phyloP scores from a whole-genome alignment of 495 filamentous ascomycete species.

The Bathelium albidoporum region DNA sequence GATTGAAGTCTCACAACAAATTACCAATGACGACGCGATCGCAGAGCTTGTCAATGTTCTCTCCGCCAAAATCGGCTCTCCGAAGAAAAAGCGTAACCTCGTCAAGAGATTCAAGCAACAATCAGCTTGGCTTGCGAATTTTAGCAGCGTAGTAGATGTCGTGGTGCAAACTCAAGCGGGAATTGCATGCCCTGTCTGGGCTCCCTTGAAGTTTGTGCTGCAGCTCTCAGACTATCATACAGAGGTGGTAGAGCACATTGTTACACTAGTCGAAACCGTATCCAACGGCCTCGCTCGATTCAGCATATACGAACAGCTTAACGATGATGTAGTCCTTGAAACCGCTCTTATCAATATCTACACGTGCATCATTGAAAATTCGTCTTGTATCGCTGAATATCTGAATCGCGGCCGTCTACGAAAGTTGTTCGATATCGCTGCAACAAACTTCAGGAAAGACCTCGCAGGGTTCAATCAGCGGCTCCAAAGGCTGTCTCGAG shows the following conservation, averaged over 20 bases:
- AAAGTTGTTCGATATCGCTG: background rate
- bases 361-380: background rate
- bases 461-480: background rate
- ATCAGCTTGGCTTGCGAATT: background rate
- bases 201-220: background rate
- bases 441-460: background rate
- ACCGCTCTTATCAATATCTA: background rate
- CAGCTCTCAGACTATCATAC: background rate
- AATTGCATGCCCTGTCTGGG: background rate
- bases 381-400: background rate
- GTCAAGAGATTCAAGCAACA: background rate
- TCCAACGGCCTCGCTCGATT: background rate
- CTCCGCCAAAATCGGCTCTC: background rate
- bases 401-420: background rate
- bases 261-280: background rate
- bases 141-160: background rate
- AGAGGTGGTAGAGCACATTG: background rate
- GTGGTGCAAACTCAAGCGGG: background rate
- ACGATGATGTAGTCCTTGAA: background rate
- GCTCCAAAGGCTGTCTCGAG: background rate
- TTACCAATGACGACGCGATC: background rate
- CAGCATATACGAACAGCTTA: background rate
- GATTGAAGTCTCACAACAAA: background rate
- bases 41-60: background rate
- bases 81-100: background rate